Evolutionary conservation across 345 rosid species (phyloP), one percentile per base, ranked within the genome.

Genomic region (Euphorbia lathyris): DNA sequence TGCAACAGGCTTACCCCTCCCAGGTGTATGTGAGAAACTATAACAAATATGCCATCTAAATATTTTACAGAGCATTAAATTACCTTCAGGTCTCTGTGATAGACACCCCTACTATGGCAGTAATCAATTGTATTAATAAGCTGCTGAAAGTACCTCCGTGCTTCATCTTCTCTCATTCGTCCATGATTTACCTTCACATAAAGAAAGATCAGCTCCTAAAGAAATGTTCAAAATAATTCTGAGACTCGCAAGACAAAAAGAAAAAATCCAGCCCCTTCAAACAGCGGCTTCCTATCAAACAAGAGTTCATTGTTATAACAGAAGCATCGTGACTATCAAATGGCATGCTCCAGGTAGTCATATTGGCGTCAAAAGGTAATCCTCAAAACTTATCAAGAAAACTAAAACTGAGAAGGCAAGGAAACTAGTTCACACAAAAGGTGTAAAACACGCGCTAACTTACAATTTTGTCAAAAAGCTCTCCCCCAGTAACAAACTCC

Each of bases 41-140:
- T 45, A 43, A 14, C 16, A 51, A 29, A 63, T 30, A 14, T 19
- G 36, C 27, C 8, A 69, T 56, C n/a, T 30, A 30, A 56, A 17
- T 58, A 32, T 8, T 17, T 61, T 23, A 48, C 38, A 50, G 72
- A 30, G 23, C 9, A 25, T 38, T 68, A n/a, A 43, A 58, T 61
- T 74, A 94, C 99, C 97, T 95, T 95, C 32, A 95, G 90, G 74
- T 95, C 97, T 82, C 99, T 87, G 69, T 95, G 99, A 80, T 84
- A 95, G 58, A 95, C 99, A 70, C 97, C 99, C 83, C 99, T 84
- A 70, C 97, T 95, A 78, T 95, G 99, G 77, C 99, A 95, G 70
- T 90, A 95, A 77, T 95, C 99, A 64, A 95, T 93, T 40, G 88
- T 90, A 82, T 95, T 86, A 57, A 95, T 84, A 76, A 95, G 99